Percentiles rank a stretch among this genome's conserved stretches.
These are phyloP conservation scores for Suillus occidentalis DNA, from an alignment of 768 basidiomycete species.

Conservation along the genomic window DNA sequence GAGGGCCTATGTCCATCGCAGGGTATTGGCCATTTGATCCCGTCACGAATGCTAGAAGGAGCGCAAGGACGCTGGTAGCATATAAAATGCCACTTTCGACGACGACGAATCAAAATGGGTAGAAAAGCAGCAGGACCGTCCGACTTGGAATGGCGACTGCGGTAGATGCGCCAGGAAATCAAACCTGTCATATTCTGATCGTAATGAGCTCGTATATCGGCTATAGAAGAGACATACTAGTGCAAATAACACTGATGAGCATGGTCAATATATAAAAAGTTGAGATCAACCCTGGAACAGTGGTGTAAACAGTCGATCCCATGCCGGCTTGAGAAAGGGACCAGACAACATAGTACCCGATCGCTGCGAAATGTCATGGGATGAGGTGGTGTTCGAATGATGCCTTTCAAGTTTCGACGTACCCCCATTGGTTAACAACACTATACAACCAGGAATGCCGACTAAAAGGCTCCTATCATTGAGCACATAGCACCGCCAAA, in stretches of 20 bases:
- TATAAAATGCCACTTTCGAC: background rate
- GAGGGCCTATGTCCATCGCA: background rate
- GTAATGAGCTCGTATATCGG: background rate
- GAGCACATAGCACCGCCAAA: background rate
- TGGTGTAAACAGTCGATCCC: background rate
- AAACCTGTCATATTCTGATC: background rate
- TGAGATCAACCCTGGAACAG: background rate
- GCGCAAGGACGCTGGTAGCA: background rate
- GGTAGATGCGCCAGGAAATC: background rate
- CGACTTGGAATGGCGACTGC: background rate
- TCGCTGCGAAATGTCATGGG: background rate
- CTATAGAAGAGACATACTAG: background rate
- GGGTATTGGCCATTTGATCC: background rate
- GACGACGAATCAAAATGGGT: background rate
- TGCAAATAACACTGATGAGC: background rate
- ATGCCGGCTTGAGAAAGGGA: background rate
- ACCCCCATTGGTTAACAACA: background rate
- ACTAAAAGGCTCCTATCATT: background rate
- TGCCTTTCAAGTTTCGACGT: background rate
- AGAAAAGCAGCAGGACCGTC: background rate
- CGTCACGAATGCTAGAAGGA: background rate
- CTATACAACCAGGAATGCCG: background rate
- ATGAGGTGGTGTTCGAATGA: background rate
- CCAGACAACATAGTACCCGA: background rate
- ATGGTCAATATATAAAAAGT: background rate